These are phyloP conservation scores for Eragrostis nindensis DNA, from an alignment of 176 grass and related monocot species.

Conservation along the genomic window DNA sequence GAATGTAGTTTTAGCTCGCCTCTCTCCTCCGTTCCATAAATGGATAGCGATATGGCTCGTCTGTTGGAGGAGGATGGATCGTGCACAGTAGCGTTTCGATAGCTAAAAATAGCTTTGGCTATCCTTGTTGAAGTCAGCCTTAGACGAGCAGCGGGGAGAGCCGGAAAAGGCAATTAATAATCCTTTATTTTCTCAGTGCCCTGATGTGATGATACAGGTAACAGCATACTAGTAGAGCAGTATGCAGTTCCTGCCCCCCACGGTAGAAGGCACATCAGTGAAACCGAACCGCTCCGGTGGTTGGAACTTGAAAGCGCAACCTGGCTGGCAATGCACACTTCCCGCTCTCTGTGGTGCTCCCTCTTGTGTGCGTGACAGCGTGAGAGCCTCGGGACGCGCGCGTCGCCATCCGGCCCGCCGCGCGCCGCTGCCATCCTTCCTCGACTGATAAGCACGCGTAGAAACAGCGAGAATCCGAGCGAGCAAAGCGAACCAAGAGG, in stretches of 20 bases:
- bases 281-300: background rate
- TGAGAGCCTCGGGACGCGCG: background rate
- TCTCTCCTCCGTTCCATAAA: no score
- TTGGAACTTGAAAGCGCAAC: background rate
- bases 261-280: background rate
- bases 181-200: no score
- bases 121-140: no score
- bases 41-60: no score
- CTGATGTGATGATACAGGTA: background rate
- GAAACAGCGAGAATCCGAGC: conserved; percentile 3
- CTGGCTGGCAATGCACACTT: background rate
- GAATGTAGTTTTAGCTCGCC: no score
- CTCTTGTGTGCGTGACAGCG: background rate
- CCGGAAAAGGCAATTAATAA: no score
- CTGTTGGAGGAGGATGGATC: no score
- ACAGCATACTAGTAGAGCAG: background rate
- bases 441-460: background rate
- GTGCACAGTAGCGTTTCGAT: no score
- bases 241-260: background rate
- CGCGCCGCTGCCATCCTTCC: background rate
- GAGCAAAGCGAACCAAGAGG: background rate
- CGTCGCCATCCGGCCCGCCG: background rate
- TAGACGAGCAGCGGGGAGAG: no score
- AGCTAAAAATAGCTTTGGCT: no score
- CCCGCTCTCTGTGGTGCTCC: background rate